Percentiles rank a stretch among this genome's conserved stretches.
Conservation (phyloP, 805 yeast genomes). For the Cyberlindnera sargentensis region DNA sequence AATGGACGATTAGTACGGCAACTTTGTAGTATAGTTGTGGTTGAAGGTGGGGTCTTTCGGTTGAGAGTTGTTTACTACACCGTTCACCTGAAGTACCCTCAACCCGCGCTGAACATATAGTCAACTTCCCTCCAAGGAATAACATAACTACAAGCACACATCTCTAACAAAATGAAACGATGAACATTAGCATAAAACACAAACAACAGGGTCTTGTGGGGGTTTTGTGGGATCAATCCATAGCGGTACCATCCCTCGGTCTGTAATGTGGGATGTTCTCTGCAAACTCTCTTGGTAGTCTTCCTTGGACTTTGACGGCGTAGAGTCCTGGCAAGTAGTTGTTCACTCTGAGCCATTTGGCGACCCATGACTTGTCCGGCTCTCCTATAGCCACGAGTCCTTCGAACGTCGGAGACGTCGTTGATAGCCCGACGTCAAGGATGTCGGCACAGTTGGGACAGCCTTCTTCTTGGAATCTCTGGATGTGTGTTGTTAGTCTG, state of each 20-base stretch:
- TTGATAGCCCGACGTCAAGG: slow-evolving; percentile 76
- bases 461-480: slow-evolving; percentile 72
- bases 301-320: slow-evolving; percentile 90
- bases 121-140: too few relatives aligned
- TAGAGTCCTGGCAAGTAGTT: slow-evolving; percentile 84
- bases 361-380: slow-evolving; percentile 88
- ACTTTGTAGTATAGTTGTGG: too few relatives aligned
- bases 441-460: slow-evolving; percentile 96
- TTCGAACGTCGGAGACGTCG: slow-evolving; percentile 93
- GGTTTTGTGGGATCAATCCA: slow-evolving; percentile 39
- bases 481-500: not conserved
- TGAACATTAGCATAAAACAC: not conserved
- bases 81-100: too few relatives aligned
- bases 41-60: too few relatives aligned
- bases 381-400: slow-evolving; percentile 89
- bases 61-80: too few relatives aligned
- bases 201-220: not conserved
- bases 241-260: slow-evolving; percentile 90
- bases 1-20: too few relatives aligned
- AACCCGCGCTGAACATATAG: too few relatives aligned
- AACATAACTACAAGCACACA: too few relatives aligned
- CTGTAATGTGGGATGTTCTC: slow-evolving; percentile 73
- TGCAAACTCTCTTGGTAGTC: slow-evolving; percentile 80
- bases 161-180: too few relatives aligned
- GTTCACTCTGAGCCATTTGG: slow-evolving; percentile 90